Conservation (phyloP, 2,329 filamentous ascomycete genomes). For the Colletotrichum orbiculare region DNA sequence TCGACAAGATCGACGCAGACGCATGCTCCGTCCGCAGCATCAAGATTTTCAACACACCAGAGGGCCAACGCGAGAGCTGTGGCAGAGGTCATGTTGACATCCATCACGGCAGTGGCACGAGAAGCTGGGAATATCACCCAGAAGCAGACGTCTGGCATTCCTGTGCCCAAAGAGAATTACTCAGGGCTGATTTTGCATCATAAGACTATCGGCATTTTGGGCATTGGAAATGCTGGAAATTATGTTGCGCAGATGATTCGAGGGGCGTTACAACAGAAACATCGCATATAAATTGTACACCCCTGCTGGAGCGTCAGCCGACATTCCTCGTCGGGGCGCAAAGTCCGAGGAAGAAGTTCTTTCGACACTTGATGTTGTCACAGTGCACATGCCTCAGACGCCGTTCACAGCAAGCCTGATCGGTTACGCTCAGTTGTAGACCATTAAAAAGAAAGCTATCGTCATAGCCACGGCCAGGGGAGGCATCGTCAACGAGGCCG, state of each 20-base stretch:
- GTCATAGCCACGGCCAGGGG: conserved; percentile 54
- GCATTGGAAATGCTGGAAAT: conserved; percentile 53
- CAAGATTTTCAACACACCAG: conserved; percentile 59
- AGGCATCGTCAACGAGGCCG: conserved; percentile 52
- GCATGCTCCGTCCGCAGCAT: conserved; percentile 53
- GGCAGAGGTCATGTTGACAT: conserved; percentile 50
- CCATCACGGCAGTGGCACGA: conserved; percentile 49
- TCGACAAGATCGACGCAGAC: conserved; percentile 56
- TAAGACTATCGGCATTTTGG: conserved; percentile 51
- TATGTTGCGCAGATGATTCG: conserved; percentile 50
- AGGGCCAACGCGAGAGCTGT: conserved; percentile 55
- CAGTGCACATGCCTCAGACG: conserved; percentile 51
- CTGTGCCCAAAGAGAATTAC: conserved; percentile 53
- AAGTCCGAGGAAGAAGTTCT: conserved; percentile 47
- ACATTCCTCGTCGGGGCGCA: conserved; percentile 46
- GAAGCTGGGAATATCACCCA: conserved; percentile 45
- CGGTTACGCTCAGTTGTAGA: conserved; percentile 42
- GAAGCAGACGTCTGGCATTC: conserved; percentile 44
- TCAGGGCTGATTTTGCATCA: conserved; percentile 49
- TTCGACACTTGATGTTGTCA: conserved; percentile 47
- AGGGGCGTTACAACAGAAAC: conserved; percentile 48
- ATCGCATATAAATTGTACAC: conserved; percentile 52
- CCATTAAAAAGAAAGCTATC: conserved; percentile 52
- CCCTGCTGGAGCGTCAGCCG: conserved; percentile 47
- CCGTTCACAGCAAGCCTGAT: conserved; percentile 47